Evolutionary conservation across 1,284 basidiomycete species (phyloP), one percentile per base, ranked within the genome.

Genomic region (Ceratobasidium sp.): DNA sequence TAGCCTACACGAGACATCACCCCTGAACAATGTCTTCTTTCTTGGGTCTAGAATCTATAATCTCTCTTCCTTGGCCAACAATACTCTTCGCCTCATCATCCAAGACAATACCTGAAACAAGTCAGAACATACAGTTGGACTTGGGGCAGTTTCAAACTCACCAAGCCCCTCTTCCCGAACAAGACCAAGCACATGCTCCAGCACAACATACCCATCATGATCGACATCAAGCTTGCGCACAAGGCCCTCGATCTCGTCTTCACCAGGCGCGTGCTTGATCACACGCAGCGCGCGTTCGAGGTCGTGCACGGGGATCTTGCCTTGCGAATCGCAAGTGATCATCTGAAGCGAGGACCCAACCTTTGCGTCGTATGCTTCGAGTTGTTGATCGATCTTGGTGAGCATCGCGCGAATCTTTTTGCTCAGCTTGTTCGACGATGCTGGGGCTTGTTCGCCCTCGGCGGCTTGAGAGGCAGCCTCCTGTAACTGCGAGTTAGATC

Each of bases 331-430:
- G 50, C 94, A 92, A 80, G 96, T 93, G 82, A 99, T 98, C 88
- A 97, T 93, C 86, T 99, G 96, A 82, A 99, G 89, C 46, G 94
- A 94, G 79, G 90, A 93, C 52, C 97, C 98, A 46, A 99, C 96
- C 80, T 93, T 92, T 65, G 88, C 88, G 83, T 99, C 97, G 86
- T 99, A 99, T 80, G 93, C 96, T 81, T 95, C 91, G 12, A 99
- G 89, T 85, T 99, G 97, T 57, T 89, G 85, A 87, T 99, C 97
- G 84, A 99, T 94, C 88, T 97, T 97, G 82, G 93, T 95, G 78
- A 99, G 90, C 96, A 99, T 98, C 52, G 90, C 89, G 78, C 96
- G 93, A 84, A 99, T 97, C 65, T 95, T 93, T 87, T 99, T 98
- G 80, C 95, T 95, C 80, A 99, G 87, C 41, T 93, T 93, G 75